These are phyloP conservation scores for Schizophyllum amplum DNA, from an alignment of 1,284 basidiomycete genomes.

Conservation along the genomic window DNA sequence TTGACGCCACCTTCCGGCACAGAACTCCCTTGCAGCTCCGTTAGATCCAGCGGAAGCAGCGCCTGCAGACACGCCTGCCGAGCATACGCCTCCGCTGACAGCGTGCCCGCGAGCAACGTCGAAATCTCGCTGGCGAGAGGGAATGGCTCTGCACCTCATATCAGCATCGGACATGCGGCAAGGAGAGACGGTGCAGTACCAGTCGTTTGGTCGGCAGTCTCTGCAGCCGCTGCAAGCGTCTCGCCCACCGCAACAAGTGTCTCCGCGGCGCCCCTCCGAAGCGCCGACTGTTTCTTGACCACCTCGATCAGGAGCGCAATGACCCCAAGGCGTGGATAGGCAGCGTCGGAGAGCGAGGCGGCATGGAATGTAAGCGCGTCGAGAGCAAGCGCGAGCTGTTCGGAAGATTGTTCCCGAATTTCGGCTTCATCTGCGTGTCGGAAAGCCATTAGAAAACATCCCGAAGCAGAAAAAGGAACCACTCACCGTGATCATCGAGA, in stretches of 20 bases:
- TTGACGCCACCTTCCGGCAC: neutral
- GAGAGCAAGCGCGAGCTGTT: slow-evolving; percentile 82
- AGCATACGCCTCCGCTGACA: slow-evolving; percentile 24
- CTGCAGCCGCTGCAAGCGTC: slow-evolving; percentile 60
- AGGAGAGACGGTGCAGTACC: neutral
- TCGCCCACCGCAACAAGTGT: slow-evolving; percentile 81
- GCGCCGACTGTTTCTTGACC: slow-evolving; percentile 72
- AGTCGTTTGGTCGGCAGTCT: slow-evolving; percentile 46
- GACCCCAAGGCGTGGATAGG: slow-evolving; percentile 68
- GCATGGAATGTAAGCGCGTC: slow-evolving; percentile 85
- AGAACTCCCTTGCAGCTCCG: slow-evolving; percentile 60
- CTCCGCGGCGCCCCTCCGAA: slow-evolving; percentile 83
- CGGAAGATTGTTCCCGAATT: slow-evolving; percentile 29
- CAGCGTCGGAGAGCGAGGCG: slow-evolving; percentile 65
- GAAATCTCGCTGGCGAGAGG: slow-evolving; percentile 78
- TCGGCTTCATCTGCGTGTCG: neutral
- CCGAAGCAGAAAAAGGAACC: neutral
- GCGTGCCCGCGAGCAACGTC: slow-evolving; percentile 89
- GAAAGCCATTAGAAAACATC: neutral
- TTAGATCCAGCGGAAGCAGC: slow-evolving; percentile 71
- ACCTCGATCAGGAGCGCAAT: slow-evolving; percentile 72
- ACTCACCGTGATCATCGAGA: slow-evolving; percentile 66
- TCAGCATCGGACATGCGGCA: slow-evolving; percentile 21
- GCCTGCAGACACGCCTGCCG: slow-evolving; percentile 45
- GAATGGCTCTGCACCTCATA: slow-evolving; percentile 60